phyloP scores from a whole-genome alignment of 768 basidiomycete genomes.

The Leccinum sublutescens region DNA sequence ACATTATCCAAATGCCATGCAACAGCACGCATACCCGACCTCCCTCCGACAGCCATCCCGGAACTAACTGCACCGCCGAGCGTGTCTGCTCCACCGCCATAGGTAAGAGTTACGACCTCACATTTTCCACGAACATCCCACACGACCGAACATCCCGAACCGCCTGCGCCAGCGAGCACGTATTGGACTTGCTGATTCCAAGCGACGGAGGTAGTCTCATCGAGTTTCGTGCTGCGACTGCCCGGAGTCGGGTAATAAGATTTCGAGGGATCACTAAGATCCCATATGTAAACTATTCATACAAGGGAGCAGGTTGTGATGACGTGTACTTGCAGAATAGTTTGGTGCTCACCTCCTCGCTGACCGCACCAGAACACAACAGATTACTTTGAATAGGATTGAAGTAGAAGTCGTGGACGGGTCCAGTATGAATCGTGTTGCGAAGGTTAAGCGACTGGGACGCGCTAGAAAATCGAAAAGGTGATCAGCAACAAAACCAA shows the following conservation, averaged over 20 bases:
- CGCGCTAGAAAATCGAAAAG: constrained; percentile 34
- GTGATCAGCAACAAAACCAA: too few species aligned
- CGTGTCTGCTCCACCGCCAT: constrained; percentile 82
- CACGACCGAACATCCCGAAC: constrained; percentile 92
- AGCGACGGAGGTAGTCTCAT: constrained; percentile 89
- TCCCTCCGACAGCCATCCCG: constrained; percentile 72
- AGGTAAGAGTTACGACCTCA: constrained; percentile 89
- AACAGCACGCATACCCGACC: constrained; percentile 97
- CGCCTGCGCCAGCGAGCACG: constrained; percentile 90
- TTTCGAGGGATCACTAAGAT: constrained; percentile 86
- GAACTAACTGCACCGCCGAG: constrained; percentile 59
- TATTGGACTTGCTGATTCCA: constrained; percentile 97
- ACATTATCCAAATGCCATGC: constrained; percentile 98
- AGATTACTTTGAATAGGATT: constrained; percentile 89
- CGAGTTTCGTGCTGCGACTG: constrained; percentile 79
- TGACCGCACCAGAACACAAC: constrained; percentile 84
- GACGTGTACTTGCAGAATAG: constrained; percentile 4
- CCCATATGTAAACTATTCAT: constrained; percentile 86
- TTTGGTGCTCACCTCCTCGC: constrained; percentile 74
- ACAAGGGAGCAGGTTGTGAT: constrained; percentile 10
- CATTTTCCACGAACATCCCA: constrained; percentile 95
- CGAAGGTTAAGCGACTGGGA: constrained; percentile 74
- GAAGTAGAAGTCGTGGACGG: constrained; percentile 94
- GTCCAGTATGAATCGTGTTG: constrained; percentile 88
- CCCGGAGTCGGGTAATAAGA: constrained; percentile 85